Percentiles rank a stretch among this genome's conserved stretches.
Conservation (phyloP, 495 filamentous ascomycete species). For the Melanomma pulvis-pyrius region DNA sequence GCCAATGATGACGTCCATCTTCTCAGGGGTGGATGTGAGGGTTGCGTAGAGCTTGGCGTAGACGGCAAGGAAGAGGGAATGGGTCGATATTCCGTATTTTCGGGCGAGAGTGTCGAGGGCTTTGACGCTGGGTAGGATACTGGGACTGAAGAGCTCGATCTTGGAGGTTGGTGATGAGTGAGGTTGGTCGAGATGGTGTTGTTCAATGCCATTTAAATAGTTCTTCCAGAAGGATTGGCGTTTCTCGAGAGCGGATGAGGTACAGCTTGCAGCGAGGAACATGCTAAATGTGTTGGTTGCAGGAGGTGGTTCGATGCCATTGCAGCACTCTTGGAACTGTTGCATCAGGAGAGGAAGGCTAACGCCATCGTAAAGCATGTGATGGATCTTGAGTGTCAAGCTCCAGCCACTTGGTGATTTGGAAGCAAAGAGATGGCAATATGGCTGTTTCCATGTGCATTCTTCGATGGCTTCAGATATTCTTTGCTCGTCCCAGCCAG, state of each 20-base stretch:
- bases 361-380: constrained; percentile 64
- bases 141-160: constrained; percentile 50
- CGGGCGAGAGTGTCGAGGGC: constrained; percentile 44
- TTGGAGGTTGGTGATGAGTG: not conserved
- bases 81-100: constrained; percentile 50
- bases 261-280: constrained; percentile 42
- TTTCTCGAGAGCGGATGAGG: constrained; percentile 21
- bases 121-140: constrained; percentile 20
- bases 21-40: constrained; percentile 24
- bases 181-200: constrained; percentile 19
- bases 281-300: constrained; percentile 18
- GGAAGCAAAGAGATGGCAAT: constrained; percentile 40
- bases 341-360: constrained; percentile 55
- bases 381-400: constrained; percentile 59
- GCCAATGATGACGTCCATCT: constrained; percentile 53
- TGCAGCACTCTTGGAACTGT: constrained; percentile 49
- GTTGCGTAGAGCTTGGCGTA: constrained; percentile 50
- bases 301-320: constrained; percentile 5
- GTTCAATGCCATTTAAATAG: constrained; percentile 49
- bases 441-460: constrained; percentile 35
- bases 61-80: constrained; percentile 55
- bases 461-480: constrained; percentile 29
- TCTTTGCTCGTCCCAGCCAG: constrained; percentile 27
- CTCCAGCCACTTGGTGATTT: constrained; percentile 39
- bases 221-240: constrained; percentile 57